phyloP scores from a whole-genome alignment of 1,284 basidiomycete species.

The Neonothopanus nambi region DNA sequence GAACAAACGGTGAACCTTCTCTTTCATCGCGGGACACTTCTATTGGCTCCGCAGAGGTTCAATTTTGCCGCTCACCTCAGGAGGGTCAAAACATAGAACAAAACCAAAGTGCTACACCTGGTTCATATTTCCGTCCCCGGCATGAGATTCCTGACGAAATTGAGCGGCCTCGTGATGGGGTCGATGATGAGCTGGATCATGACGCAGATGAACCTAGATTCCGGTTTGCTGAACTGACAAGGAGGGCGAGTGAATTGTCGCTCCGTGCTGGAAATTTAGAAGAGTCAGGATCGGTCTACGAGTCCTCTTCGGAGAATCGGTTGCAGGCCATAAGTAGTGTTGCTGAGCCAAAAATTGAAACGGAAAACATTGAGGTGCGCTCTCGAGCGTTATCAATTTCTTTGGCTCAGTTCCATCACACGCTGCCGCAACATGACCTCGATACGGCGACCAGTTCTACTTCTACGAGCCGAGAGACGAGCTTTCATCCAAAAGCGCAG shows the following conservation, averaged over 20 bases:
- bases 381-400: background rate
- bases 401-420: conserved; percentile 6
- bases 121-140: conserved; percentile 20
- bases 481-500: background rate
- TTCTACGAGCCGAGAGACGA: background rate
- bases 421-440: background rate
- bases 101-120: conserved; percentile 9
- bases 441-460: background rate
- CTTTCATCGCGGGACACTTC: background rate
- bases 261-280: background rate
- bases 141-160: conserved; percentile 19
- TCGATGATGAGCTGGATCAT: background rate
- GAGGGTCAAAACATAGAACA: background rate
- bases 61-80: background rate
- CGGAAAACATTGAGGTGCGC: too few species aligned
- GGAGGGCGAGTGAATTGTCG: background rate
- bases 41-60: background rate
- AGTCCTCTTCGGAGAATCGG: too few species aligned
- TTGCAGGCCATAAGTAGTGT: too few species aligned
- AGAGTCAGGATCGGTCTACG: background rate
- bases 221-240: background rate
- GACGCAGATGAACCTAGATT: background rate
- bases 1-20: background rate
- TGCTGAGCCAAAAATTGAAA: too few species aligned
- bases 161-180: background rate